phyloP scores from a whole-genome alignment of 2,329 filamentous ascomycete genomes.

The Aspergillus clavatus region DNA sequence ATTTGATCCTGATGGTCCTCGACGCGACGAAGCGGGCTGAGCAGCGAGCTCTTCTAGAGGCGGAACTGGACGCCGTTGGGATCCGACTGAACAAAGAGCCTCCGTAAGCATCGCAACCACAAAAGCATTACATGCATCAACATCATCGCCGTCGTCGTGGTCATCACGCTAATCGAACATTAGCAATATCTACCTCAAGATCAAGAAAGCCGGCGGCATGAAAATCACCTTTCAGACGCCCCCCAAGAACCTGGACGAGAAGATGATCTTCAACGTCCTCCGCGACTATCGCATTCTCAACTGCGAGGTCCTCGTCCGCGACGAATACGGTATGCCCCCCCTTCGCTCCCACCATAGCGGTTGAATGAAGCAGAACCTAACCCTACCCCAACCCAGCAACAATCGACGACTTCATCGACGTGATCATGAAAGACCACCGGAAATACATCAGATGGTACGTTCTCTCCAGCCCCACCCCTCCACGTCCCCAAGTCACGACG shows the following conservation, averaged over 20 bases:
- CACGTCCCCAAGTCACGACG: no score
- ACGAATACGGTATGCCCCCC: slow-evolving; percentile 63
- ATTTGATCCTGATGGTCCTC: slow-evolving; percentile 92
- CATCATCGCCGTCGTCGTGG: no score
- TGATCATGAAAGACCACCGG: slow-evolving; percentile 98
- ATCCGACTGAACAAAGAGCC: slow-evolving; percentile 89
- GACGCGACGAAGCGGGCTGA: slow-evolving; percentile 96
- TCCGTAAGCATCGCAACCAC: slow-evolving; percentile 54
- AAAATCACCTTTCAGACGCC: slow-evolving; percentile 93
- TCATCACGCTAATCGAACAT: not conserved
- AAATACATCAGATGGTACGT: slow-evolving; percentile 79
- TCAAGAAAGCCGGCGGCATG: slow-evolving; percentile 94
- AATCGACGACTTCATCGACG: slow-evolving; percentile 97
- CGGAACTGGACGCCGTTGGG: slow-evolving; percentile 88
- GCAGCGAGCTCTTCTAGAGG: slow-evolving; percentile 82
- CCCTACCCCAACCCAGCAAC: slow-evolving; percentile 54
- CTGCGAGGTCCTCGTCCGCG: slow-evolving; percentile 89
- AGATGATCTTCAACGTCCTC: slow-evolving; percentile 96
- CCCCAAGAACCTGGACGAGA: slow-evolving; percentile 89
- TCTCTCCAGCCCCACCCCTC: not conserved
- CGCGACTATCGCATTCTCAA: slow-evolving; percentile 99
- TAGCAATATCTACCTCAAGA: slow-evolving; percentile 95
- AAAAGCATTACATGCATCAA: not conserved
- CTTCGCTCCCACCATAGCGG: not conserved
- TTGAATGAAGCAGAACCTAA: slow-evolving; percentile 1